phyloP scores from a whole-genome alignment of 768 basidiomycete species.

The Pleurotus djamor region DNA sequence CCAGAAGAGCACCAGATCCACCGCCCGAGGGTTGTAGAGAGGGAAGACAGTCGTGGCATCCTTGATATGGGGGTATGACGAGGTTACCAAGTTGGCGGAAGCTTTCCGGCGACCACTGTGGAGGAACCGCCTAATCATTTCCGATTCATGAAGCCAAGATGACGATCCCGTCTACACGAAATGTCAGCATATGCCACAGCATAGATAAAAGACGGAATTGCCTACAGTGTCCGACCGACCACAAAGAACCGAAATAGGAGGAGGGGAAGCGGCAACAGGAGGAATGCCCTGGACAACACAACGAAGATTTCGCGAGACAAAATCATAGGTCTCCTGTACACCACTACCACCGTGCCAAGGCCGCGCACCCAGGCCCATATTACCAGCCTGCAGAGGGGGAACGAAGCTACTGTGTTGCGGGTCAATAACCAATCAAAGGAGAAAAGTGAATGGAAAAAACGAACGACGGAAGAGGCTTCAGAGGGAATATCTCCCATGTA shows the following conservation, averaged over 20 bases:
- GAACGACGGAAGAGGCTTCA: constrained; percentile 38
- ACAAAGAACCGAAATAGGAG: constrained; percentile 52
- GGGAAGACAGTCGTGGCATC: constrained; percentile 70
- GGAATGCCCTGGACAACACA: constrained; percentile 47
- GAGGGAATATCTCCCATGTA: constrained; percentile 54
- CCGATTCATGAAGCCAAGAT: constrained; percentile 13
- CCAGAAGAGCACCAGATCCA: constrained; percentile 82
- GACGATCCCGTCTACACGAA: background rate
- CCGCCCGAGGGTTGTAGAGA: constrained; percentile 66
- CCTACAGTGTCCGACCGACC: constrained; percentile 44
- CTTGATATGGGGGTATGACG: constrained; percentile 56
- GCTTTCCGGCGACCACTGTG: constrained; percentile 47
- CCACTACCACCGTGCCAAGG: constrained; percentile 33
- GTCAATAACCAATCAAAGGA: no score
- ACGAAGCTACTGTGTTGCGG: constrained; percentile 35
- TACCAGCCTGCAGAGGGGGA: constrained; percentile 45
- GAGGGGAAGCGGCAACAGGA: constrained; percentile 41
- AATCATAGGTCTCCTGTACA: constrained; percentile 41
- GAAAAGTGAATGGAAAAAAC: no score
- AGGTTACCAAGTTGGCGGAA: constrained; percentile 31
- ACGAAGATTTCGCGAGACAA: constrained; percentile 49
- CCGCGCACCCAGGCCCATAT: constrained; percentile 38
- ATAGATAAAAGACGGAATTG: background rate
- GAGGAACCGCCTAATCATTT: constrained; percentile 43
- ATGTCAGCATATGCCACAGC: background rate